A percentile compares a stretch with the other conserved stretches of the same genome.
These are phyloP conservation scores for Comarum palustre DNA, from an alignment of 306 rosid genomes.

Conservation along the genomic window DNA sequence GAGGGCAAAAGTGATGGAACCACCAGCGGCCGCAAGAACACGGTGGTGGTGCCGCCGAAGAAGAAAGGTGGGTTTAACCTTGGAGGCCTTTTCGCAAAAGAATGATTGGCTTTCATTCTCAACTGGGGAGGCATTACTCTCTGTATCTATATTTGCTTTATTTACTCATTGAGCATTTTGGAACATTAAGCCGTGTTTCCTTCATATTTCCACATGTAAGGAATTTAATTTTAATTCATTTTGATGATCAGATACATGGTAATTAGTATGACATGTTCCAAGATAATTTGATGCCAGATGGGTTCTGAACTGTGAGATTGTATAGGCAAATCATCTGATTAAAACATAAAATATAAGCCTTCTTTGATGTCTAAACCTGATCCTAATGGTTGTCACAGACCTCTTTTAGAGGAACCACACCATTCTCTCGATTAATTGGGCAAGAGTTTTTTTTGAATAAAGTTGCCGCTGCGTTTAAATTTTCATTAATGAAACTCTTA, in stretches of 20 bases:
- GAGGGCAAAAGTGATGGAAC: constrained; percentile 51
- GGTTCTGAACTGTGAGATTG: neutral
- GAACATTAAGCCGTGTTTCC: constrained; percentile 23
- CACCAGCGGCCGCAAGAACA: constrained; percentile 37
- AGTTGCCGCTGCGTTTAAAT: too few relatives aligned
- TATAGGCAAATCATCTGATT: neutral
- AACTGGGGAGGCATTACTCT: constrained; percentile 3
- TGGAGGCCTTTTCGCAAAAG: constrained; percentile 78
- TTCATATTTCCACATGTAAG: constrained; percentile 19
- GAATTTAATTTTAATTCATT: constrained; percentile 33
- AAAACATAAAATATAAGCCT: neutral
- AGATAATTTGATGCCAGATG: constrained; percentile 4
- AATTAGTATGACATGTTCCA: constrained; percentile 1
- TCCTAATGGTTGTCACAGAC: neutral
- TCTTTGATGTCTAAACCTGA: neutral
- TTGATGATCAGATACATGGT: constrained; percentile 12
- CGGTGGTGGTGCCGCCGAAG: constrained; percentile 63
- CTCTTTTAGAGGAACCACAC: neutral
- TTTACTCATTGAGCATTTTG: constrained; percentile 18
- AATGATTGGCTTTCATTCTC: constrained; percentile 24
- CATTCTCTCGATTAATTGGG: neutral
- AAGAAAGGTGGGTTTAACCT: constrained; percentile 60
- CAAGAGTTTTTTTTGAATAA: too few relatives aligned
- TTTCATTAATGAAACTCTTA: too few relatives aligned
- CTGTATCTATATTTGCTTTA: constrained; percentile 23